Evolutionary conservation across 345 rosid species (phyloP), one percentile per base, ranked within the genome.

Genomic region (Sonneratia caseolaris): DNA sequence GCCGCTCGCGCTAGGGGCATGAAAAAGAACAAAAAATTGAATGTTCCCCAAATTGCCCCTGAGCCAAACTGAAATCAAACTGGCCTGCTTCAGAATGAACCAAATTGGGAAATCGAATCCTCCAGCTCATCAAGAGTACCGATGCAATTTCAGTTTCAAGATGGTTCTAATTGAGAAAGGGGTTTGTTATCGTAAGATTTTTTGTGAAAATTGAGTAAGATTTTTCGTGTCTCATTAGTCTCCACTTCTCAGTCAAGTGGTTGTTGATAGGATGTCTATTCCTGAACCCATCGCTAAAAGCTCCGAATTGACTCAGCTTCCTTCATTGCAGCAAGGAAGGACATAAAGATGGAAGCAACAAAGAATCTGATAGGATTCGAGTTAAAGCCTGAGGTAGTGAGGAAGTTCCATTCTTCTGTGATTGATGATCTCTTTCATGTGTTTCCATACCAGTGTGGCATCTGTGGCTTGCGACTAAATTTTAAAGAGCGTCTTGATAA

Each of bases 401-500:
- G 97, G 70, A 92, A 86, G 78, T 79, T 90, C 73, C 96, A 89
- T 82, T 79, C 93, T 42, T 74, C 82, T 53, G 99, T 95, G 62
- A 86, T 95, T 53, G 77, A 76, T 76, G 79, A 85, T 73, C 83
- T 90, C 72, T 81, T 84, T 69, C 90, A 89, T 67, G 88, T 84
- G 71, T 76, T 90, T 75, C 91, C 88, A 2, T 88, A 89, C 82
- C 82, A 78, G 68, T 95, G 99, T 81, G 82, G 83, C 73, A 76
- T 87, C 61, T 92, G 99, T 73, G 92, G 96, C 16, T 79, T 92
- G 80, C 86, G 74, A 65, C 89, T 95, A 76, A 90, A 88, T 79
- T 75, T 82, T 35, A 79, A 83, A 77, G 91, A 86, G 70, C 85
- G 68, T 68, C 89, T 92, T 64, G 86, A 86, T 71, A 84, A 81